Conservation (phyloP, 2,329 filamentous ascomycete genomes). For the Colletotrichum cereale region DNA sequence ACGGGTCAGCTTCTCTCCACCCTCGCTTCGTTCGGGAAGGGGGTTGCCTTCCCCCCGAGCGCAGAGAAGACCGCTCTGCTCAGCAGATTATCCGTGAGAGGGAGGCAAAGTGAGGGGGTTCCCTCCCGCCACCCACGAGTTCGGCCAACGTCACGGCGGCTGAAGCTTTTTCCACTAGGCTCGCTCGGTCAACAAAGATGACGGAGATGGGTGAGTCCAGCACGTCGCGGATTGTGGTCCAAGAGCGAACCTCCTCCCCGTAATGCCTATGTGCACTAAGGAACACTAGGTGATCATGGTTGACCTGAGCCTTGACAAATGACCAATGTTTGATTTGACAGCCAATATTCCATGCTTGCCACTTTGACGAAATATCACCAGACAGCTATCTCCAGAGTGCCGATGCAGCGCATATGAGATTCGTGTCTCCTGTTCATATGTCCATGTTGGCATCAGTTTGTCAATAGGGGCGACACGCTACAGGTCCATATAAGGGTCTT, state of each 20-base stretch:
- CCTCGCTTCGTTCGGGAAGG: not conserved
- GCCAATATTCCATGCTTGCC: not conserved
- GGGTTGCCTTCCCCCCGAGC: constrained; percentile 6
- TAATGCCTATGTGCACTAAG: not conserved
- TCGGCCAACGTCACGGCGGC: constrained; percentile 10
- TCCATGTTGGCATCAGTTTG: not conserved
- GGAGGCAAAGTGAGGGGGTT: constrained; percentile 31
- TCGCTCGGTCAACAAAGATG: not conserved
- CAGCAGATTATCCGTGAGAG: constrained; percentile 2
- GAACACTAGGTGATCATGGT: not conserved
- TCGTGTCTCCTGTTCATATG: not conserved
- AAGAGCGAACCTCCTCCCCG: not conserved
- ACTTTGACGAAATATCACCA: constrained; percentile 23
- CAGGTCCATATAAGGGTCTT: not conserved
- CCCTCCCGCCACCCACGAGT: constrained; percentile 25
- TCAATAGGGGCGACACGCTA: not conserved
- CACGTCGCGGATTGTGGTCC: constrained; percentile 2
- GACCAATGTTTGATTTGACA: constrained; percentile 25
- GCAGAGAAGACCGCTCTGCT: constrained; percentile 10
- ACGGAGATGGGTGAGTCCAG: constrained; percentile 8
- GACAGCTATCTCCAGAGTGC: constrained; percentile 22
- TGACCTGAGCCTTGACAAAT: constrained; percentile 23
- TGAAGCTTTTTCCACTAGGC: constrained; percentile 3
- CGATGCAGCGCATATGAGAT: not conserved
- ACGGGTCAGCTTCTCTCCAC: constrained; percentile 6